Conservation (phyloP, 2,329 filamentous ascomycete species). For the Ustilaginoidea virens region DNA sequence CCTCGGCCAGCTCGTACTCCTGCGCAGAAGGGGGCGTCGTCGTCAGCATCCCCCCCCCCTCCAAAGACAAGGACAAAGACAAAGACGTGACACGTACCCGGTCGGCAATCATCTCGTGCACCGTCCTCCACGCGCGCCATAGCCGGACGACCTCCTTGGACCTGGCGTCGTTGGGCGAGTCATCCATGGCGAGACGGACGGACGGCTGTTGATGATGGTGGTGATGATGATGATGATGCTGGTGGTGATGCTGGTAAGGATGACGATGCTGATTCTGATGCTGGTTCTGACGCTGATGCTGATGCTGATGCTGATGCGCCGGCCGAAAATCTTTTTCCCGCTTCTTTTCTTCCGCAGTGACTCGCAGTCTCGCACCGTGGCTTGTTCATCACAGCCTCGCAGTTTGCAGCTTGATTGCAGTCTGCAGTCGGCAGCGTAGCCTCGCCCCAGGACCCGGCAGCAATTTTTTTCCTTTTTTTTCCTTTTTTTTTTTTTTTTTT, state of each 20-base stretch:
- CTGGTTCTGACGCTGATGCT: slow-evolving; percentile 1
- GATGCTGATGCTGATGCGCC: slow-evolving; percentile 1
- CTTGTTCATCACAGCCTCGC: too few relatives aligned
- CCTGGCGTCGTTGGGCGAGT: slow-evolving; percentile 32
- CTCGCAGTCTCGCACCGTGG: slow-evolving; percentile 1
- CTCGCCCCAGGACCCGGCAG: too few relatives aligned
- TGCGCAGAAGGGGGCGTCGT: slow-evolving; percentile 19
- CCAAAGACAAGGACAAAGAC: too few relatives aligned
- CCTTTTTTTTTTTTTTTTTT: neutral
- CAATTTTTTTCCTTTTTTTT: too few relatives aligned
- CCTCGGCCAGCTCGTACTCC: slow-evolving; percentile 87
- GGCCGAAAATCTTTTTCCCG: slow-evolving; percentile 8
- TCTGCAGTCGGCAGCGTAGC: too few relatives aligned
- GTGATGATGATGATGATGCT: too few relatives aligned
- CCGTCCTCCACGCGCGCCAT: slow-evolving; percentile 88
- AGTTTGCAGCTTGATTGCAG: neutral
- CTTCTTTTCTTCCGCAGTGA: too few relatives aligned
- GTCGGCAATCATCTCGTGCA: slow-evolving; percentile 89
- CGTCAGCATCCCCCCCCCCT: too few relatives aligned
- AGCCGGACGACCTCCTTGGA: slow-evolving; percentile 48
- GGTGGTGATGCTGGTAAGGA: too few relatives aligned
- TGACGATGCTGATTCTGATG: too few relatives aligned
- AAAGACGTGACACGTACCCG: too few relatives aligned
- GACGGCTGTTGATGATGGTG: slow-evolving; percentile 1
- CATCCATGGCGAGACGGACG: slow-evolving; percentile 18